These are phyloP conservation scores for Nannochloropsis oceanica DNA, from an alignment of 108 stramenopile species.

Conservation along the genomic window DNA sequence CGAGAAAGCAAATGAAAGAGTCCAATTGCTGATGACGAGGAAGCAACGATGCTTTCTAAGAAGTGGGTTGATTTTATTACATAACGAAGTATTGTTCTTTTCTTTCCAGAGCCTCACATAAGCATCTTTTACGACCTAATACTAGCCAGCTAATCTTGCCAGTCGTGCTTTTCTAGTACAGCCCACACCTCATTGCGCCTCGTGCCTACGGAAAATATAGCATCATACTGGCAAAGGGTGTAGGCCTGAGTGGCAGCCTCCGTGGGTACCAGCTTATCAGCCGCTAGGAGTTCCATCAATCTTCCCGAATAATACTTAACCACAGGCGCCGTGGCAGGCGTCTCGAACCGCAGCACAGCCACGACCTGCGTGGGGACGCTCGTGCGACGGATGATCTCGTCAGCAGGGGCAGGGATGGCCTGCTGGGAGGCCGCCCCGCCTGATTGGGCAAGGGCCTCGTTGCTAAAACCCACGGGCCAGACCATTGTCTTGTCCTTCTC, in stretches of 20 bases:
- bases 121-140: too few species aligned
- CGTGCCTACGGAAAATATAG: conserved; percentile 62
- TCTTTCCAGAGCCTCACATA: too few species aligned
- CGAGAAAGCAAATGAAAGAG: too few species aligned
- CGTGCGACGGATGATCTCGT: not conserved
- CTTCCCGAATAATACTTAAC: conserved; percentile 38
- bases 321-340: conserved; percentile 52
- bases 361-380: conserved; percentile 41
- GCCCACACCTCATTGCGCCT: conserved; percentile 74
- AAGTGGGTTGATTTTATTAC: too few species aligned
- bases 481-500: conserved; percentile 55
- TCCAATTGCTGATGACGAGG: too few species aligned
- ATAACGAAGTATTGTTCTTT: too few species aligned
- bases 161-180: conserved; percentile 40
- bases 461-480: conserved; percentile 59
- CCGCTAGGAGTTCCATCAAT: conserved; percentile 25
- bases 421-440: conserved; percentile 44
- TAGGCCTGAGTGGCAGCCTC: not conserved
- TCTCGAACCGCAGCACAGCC: conserved; percentile 54
- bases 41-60: too few species aligned
- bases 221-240: conserved; percentile 66
- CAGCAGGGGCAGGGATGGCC: conserved; percentile 20
- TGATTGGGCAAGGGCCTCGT: conserved; percentile 36
- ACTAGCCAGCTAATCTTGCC: conserved; percentile 2
- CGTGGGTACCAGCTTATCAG: conserved; percentile 42